Evolutionary conservation across 345 rosid genomes (phyloP).

Genomic region (Conringia planisiliqua): DNA sequence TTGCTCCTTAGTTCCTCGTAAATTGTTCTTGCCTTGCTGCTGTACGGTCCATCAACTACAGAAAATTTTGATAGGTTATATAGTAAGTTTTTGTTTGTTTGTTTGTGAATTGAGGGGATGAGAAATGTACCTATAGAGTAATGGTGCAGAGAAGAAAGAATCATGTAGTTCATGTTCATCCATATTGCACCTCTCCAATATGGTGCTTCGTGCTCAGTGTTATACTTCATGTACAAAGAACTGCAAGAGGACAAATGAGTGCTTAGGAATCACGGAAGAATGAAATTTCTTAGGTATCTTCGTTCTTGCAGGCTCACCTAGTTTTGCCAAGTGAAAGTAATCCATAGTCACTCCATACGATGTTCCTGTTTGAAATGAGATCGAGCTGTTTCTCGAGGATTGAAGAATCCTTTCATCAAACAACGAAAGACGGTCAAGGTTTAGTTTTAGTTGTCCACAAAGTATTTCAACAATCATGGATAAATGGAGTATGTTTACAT

Average conservation of each 20-base stretch:
- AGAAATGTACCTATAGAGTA: slow-evolving; percentile 60
- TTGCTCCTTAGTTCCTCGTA: slow-evolving; percentile 63
- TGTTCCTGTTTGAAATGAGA: slow-evolving; percentile 64
- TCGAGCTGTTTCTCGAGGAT: slow-evolving; percentile 85
- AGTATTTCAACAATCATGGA: background rate
- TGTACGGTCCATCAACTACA: slow-evolving; percentile 76
- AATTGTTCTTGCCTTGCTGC: slow-evolving; percentile 54
- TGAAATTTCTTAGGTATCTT: background rate
- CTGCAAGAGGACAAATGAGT: slow-evolving; percentile 31
- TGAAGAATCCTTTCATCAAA: slow-evolving; percentile 56
- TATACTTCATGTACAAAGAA: slow-evolving; percentile 85
- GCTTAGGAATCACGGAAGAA: background rate
- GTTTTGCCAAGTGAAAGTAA: slow-evolving; percentile 89
- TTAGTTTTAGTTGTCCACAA: background rate
- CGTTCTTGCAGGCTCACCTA: slow-evolving; percentile 46
- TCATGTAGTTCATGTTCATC: slow-evolving; percentile 92
- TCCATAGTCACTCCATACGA: slow-evolving; percentile 82
- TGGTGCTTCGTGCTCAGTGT: slow-evolving; percentile 84
- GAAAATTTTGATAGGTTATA: background rate
- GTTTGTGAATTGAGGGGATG: background rate
- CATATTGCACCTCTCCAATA: slow-evolving; percentile 97
- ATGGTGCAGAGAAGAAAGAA: slow-evolving; percentile 78
- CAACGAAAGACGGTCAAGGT: background rate
- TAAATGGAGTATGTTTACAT: background rate
- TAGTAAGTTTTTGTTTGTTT: background rate